phyloP scores from a whole-genome alignment of 2,329 filamentous ascomycete species.

The Fusarium falciforme region DNA sequence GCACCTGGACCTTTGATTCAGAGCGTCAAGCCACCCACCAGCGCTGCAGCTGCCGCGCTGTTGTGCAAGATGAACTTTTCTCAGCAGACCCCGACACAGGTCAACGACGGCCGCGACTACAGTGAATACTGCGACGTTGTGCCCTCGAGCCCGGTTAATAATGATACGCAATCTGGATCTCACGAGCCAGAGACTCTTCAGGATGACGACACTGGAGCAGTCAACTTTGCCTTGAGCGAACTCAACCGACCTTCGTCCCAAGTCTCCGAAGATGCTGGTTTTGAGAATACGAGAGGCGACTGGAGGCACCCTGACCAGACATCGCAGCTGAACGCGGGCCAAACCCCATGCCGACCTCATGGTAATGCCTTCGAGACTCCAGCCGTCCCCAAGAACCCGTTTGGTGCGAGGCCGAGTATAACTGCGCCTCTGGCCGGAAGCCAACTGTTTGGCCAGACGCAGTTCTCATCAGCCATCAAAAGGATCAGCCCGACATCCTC shows the following conservation, averaged over 20 bases:
- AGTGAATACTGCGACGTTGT: slow-evolving; percentile 53
- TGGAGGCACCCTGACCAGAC: slow-evolving; percentile 53
- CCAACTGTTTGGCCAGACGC: slow-evolving; percentile 68
- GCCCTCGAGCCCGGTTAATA: slow-evolving; percentile 44
- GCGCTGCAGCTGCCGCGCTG: slow-evolving; percentile 26
- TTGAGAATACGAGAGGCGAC: slow-evolving; percentile 52
- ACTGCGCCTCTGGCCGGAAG: slow-evolving; percentile 53
- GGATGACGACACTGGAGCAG: slow-evolving; percentile 63
- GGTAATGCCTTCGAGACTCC: slow-evolving; percentile 60
- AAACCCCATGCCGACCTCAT: slow-evolving; percentile 48
- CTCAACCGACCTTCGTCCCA: slow-evolving; percentile 54
- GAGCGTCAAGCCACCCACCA: slow-evolving; percentile 30
- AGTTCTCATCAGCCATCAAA: slow-evolving; percentile 63
- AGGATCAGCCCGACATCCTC: slow-evolving; percentile 67
- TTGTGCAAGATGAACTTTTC: slow-evolving; percentile 58
- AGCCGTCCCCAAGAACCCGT: slow-evolving; percentile 60
- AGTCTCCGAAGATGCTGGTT: slow-evolving; percentile 55
- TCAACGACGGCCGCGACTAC: slow-evolving; percentile 68
- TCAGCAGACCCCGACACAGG: slow-evolving; percentile 66
- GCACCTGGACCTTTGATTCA: slow-evolving; percentile 30
- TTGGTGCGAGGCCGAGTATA: slow-evolving; percentile 51
- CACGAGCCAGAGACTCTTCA: slow-evolving; percentile 53
- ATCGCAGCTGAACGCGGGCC: slow-evolving; percentile 47
- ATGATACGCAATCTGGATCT: slow-evolving; percentile 42
- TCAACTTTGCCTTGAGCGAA: slow-evolving; percentile 57